These are phyloP conservation scores for Russula foetens DNA, from an alignment of 768 basidiomycete genomes.

Conservation along the genomic window DNA sequence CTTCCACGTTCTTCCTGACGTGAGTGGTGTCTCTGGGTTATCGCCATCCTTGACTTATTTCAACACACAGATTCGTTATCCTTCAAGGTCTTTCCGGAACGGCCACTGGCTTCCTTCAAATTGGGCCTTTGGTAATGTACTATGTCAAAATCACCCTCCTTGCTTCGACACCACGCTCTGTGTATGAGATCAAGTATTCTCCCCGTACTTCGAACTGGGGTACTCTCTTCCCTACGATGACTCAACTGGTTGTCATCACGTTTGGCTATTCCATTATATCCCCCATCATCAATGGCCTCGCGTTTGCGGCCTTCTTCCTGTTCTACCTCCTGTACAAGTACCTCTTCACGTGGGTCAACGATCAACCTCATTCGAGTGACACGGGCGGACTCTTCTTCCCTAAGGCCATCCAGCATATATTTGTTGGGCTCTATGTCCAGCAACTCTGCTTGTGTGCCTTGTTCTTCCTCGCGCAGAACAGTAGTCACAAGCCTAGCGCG, in stretches of 20 bases:
- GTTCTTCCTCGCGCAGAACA: constrained; percentile 79
- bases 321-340: constrained; percentile 77
- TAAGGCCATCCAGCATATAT: constrained; percentile 86
- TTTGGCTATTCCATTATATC: constrained; percentile 83
- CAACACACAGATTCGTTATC: constrained; percentile 51
- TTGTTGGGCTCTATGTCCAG: constrained; percentile 90
- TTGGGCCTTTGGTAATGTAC: constrained; percentile 70
- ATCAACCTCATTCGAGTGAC: constrained; percentile 59
- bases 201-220: constrained; percentile 68
- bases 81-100: constrained; percentile 75
- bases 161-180: constrained; percentile 80
- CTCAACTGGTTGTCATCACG: constrained; percentile 76
- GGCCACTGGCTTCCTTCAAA: constrained; percentile 73
- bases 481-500: constrained; percentile 44
- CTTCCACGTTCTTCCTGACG: constrained; percentile 90
- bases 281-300: constrained; percentile 89
- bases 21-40: constrained; percentile 28
- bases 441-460: constrained; percentile 78
- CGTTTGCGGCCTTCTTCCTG: constrained; percentile 70
- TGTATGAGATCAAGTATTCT: constrained; percentile 77
- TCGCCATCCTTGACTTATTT: background rate
- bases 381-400: constrained; percentile 96
- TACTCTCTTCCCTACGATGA: constrained; percentile 60
- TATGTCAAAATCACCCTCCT: constrained; percentile 86
- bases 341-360: constrained; percentile 41